Conservation (phyloP, 2,329 filamentous ascomycete genomes). For the Magnaporthiopsis rhizophila region DNA sequence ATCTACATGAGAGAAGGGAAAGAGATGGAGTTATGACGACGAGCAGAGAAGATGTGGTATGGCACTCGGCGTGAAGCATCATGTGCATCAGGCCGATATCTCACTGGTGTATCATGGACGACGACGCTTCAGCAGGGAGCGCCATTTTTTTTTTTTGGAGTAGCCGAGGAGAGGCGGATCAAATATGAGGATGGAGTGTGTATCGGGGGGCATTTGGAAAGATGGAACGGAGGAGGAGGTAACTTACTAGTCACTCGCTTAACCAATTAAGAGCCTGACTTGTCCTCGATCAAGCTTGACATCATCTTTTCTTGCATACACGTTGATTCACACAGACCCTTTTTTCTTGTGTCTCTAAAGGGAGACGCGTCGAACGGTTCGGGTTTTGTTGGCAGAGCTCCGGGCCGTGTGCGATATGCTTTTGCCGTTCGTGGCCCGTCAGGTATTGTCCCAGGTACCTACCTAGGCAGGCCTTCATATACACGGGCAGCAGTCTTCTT, state of each 20-base stretch:
- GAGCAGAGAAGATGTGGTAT: neutral
- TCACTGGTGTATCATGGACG: neutral
- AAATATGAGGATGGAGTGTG: neutral
- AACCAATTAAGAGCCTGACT: slow-evolving; percentile 4
- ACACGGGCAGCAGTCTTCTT: no score
- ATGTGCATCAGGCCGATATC: neutral
- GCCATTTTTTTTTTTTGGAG: neutral
- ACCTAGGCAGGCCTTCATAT: no score
- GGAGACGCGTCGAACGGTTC: neutral
- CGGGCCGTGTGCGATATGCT: neutral
- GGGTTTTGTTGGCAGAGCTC: neutral
- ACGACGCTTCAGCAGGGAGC: neutral
- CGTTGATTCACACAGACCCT: neutral
- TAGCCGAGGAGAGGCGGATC: neutral
- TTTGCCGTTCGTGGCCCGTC: neutral
- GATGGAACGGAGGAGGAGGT: neutral
- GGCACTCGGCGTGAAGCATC: neutral
- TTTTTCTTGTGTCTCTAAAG: neutral
- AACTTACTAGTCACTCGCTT: slow-evolving; percentile 4
- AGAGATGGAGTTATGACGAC: neutral
- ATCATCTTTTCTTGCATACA: neutral
- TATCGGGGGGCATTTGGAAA: neutral
- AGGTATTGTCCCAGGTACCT: neutral
- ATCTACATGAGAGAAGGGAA: slow-evolving; percentile 3
- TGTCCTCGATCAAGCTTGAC: neutral